These are phyloP conservation scores for Blastobotrys peoriensis DNA, from an alignment of 805 yeast genomes.

Conservation along the genomic window DNA sequence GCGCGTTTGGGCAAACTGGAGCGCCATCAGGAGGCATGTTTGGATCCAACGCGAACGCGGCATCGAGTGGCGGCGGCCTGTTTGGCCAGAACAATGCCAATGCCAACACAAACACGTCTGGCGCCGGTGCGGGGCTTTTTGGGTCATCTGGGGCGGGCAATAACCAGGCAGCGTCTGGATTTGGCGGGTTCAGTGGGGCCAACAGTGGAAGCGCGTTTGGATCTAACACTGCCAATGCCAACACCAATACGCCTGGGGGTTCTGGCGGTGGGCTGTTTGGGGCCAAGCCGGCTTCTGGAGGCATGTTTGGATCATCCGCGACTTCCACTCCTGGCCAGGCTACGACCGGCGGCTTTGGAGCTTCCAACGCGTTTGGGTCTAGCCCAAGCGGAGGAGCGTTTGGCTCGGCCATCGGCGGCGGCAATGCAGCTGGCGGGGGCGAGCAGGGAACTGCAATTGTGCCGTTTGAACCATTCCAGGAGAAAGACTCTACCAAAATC, in stretches of 20 bases:
- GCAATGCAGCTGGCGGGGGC: slow-evolving; percentile 22
- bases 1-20: slow-evolving; percentile 18
- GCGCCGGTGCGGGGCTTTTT: slow-evolving; percentile 22
- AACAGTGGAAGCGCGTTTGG: slow-evolving; percentile 21
- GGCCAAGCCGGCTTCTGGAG: slow-evolving; percentile 20
- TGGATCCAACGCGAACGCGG: slow-evolving; percentile 11
- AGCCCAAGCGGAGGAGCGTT: slow-evolving; percentile 40
- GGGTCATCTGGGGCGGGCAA: slow-evolving; percentile 20
- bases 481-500: slow-evolving; percentile 56
- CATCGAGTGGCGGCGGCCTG: slow-evolving; percentile 12
- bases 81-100: slow-evolving; percentile 18
- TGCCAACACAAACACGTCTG: neutral
- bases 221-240: slow-evolving; percentile 10
- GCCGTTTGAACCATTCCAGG: slow-evolving; percentile 65
- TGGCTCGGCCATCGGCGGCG: slow-evolving; percentile 21
- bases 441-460: slow-evolving; percentile 62
- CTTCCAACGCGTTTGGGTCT: slow-evolving; percentile 20
- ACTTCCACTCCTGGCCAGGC: slow-evolving; percentile 7
- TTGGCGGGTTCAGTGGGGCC: slow-evolving; percentile 23
- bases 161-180: slow-evolving; percentile 9
- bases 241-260: slow-evolving; percentile 16
- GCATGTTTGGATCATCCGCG: slow-evolving; percentile 29
- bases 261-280: slow-evolving; percentile 20
- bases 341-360: slow-evolving; percentile 20
- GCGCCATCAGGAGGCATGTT: slow-evolving; percentile 7